phyloP scores from a whole-genome alignment of 345 rosid genomes.

The Cochlearia excelsa region DNA sequence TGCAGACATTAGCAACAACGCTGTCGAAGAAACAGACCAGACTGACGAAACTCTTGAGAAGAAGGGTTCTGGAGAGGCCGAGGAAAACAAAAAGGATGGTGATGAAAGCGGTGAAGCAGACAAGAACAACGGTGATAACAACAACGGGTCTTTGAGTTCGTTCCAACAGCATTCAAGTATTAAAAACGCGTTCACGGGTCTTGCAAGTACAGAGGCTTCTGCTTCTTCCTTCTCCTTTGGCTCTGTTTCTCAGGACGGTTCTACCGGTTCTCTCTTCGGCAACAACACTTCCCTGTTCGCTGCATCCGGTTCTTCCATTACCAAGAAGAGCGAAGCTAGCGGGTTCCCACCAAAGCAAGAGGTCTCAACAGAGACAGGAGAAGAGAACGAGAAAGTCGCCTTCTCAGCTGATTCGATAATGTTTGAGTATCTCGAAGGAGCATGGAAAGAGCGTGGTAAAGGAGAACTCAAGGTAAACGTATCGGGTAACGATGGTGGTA shows the following conservation, averaged over 20 bases:
- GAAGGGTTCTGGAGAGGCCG: conserved; percentile 37
- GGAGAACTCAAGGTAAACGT: conserved; percentile 90
- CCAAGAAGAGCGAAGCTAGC: conserved; percentile 59
- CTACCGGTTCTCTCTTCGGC: conserved; percentile 51
- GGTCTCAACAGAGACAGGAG: conserved; percentile 27
- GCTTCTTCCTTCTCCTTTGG: conserved; percentile 69
- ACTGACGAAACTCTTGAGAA: conserved; percentile 37
- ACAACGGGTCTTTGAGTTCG: conserved; percentile 53
- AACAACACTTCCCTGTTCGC: conserved; percentile 62
- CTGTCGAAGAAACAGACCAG: conserved; percentile 41
- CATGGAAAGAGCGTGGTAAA: conserved; percentile 98
- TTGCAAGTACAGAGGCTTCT: conserved; percentile 86
- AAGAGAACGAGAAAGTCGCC: conserved; percentile 78
- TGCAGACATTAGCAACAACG: conserved; percentile 20
- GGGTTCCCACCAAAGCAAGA: conserved; percentile 67
- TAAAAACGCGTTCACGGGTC: conserved; percentile 92
- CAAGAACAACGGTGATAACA: conserved; percentile 48
- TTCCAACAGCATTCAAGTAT: conserved; percentile 93
- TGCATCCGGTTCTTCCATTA: conserved; percentile 45
- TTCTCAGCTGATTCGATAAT: conserved; percentile 74
- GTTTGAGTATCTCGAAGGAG: conserved; percentile 67
- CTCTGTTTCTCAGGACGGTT: conserved; percentile 48
- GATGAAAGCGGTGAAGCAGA: conserved; percentile 40
- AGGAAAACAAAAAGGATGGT: conserved; percentile 41
- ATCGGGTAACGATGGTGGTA: conserved; percentile 47